These are phyloP conservation scores for Lactarius vividus DNA, from an alignment of 768 basidiomycete genomes.

Conservation along the genomic window DNA sequence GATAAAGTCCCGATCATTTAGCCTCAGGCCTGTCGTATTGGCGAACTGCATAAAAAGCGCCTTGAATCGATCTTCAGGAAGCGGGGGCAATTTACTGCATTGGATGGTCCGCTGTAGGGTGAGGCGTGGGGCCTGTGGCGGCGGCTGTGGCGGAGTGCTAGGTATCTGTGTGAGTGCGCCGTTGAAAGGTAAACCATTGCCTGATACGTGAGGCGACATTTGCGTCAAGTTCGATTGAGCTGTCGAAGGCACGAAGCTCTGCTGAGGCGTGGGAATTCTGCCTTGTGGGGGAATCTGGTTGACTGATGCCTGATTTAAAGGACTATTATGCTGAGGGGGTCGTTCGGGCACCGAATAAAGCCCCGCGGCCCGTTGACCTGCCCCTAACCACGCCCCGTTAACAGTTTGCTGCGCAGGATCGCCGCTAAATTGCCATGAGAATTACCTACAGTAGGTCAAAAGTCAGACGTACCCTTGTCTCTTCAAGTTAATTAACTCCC, in stretches of 20 bases:
- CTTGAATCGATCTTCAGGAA: slow-evolving; percentile 18
- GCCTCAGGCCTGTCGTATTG: neutral
- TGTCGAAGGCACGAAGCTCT: slow-evolving; percentile 13
- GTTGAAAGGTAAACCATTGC: slow-evolving; percentile 6
- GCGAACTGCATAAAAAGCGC: neutral
- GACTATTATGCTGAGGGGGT: slow-evolving; percentile 18
- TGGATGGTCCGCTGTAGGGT: neutral
- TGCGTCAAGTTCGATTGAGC: slow-evolving; percentile 17
- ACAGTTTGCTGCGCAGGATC: slow-evolving; percentile 15
- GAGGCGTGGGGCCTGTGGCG: slow-evolving; percentile 1
- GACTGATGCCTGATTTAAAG: slow-evolving; percentile 14
- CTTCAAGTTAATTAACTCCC: slow-evolving; percentile 4
- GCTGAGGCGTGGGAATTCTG: slow-evolving; percentile 17
- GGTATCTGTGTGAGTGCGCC: neutral
- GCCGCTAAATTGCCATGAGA: slow-evolving; percentile 10
- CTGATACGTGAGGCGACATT: slow-evolving; percentile 14
- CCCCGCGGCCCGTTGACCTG: slow-evolving; percentile 10
- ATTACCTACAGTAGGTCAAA: neutral
- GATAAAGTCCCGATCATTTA: too few relatives aligned
- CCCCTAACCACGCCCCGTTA: slow-evolving; percentile 9
- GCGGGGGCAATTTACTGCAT: neutral
- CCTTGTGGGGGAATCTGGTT: slow-evolving; percentile 12
- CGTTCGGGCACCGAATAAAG: slow-evolving; percentile 14
- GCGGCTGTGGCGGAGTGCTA: slow-evolving; percentile 12
- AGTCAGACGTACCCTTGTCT: slow-evolving; percentile 5